Base-by-base conservation (phyloP, 495 filamentous ascomycete species). In the Hypoxylon cercidicola region DNA sequence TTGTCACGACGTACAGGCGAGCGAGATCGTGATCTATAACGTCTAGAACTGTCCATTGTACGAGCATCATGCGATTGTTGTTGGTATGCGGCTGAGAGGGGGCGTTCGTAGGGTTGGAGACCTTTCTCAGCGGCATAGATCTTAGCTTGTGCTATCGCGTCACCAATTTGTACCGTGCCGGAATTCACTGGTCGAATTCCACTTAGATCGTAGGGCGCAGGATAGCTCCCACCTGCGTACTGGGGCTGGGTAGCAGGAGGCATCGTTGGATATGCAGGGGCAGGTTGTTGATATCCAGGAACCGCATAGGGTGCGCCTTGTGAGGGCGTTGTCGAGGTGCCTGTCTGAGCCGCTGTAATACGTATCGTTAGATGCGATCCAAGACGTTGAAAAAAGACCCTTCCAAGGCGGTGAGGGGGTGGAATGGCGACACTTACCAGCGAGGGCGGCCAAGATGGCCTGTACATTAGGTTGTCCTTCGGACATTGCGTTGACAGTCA, bases 101-200 rank as follows among this genome's bases (percentile, higher is more conserved):
- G 76, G 40, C 82, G 74, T 16, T 85, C 83, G 68, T 82, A 84
- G 13, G 81, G 75, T 3, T 77, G 76, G 15, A 91, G 74, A 43
- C 90, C 90, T 69, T 88, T 87, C 66, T 93, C 87, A 20, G 87
- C 84, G 18, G 91, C 89, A 72, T 86, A 87, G 10, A 86, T 86
- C 61, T 87, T 88, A 3, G 89, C 90, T 64, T 88, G 88, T 3
- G 89, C 88, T 55, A 93, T 83, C 7, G 91, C 89, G 70, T 93
- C 90, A 30, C 84, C 80, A 37, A 93, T 79, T 56, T 85, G 90
- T 19, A 93, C 87, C 10, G 87, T 88, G 44, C 92, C 91, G 1
- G 89, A 89, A 62, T 82, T 88, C 32, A 86, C 82, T 10, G 90
- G 90, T 66, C 88, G 89, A 69, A 93, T 90, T 9, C 84, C 80